Evolutionary conservation across 495 filamentous ascomycete genomes (phyloP), one percentile per base, ranked within the genome.

Genomic region (Hypoxylon lienhwacheense): DNA sequence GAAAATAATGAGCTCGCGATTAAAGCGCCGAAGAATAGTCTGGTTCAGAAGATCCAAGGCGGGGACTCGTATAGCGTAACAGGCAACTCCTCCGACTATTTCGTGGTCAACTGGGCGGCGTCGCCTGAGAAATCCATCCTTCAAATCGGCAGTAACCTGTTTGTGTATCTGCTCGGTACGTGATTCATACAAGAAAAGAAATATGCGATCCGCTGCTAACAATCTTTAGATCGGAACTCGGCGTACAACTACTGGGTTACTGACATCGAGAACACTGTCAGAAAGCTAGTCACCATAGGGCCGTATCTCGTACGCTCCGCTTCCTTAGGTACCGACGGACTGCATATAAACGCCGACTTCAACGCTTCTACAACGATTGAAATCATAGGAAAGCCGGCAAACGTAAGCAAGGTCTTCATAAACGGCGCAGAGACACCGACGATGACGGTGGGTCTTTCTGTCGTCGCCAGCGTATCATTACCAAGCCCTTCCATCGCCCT

Each of bases 201-300:
- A n/a, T n/a, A 19, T 16, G 2, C 15, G 5, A 11, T 17, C 22
- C 7, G 7, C 15, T 33, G 0, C 47, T 49, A 41, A 54, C 19
- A 1, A 29, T 42, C 20, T 7, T 16, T 34, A 66, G 83, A 86
- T 59, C 79, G 86, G n/a, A 84, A 87, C 66, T 71, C 78, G n/a
- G 86, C 84, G 0, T 89, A 89, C 69, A 82, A 87, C 59, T 88
- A 85, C 75, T 90, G 86, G 87, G 77, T 80, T 8, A 78, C 84
- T 1, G 73, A 86, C 50, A 63, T 84, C 7, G 68, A 68, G 0
- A 51, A 39, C 25, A 21, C 54, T 0, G 21, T 29, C 1, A 56
- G 80, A 0, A 58, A 61, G 53, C 69, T 88, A 2, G 86, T 91
- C 47, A 73, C 90, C 50, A 79, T 85, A 48, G 88, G 84, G 0